Conservation (phyloP, 2,329 filamentous ascomycete genomes). For the Stachybotrys chlorohalonatus region DNA sequence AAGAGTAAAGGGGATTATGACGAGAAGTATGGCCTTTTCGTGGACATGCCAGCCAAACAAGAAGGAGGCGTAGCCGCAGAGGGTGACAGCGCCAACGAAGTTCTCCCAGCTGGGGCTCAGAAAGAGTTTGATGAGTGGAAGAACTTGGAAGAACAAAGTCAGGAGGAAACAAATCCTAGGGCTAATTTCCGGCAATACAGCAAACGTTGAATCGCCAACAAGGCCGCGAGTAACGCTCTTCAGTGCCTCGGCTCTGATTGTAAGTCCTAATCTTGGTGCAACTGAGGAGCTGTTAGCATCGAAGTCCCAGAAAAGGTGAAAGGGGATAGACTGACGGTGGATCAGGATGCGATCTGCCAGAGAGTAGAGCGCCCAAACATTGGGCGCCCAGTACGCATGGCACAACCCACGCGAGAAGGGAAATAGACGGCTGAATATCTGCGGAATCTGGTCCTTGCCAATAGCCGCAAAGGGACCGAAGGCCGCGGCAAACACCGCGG, state of each 20-base stretch:
- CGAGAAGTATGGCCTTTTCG: conserved; percentile 89
- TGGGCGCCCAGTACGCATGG: conserved; percentile 98
- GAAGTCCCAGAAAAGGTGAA: neutral
- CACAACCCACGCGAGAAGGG: conserved; percentile 90
- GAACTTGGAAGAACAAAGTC: conserved; percentile 72
- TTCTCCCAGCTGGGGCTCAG: conserved; percentile 72
- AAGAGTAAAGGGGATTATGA: conserved; percentile 91
- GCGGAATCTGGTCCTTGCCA: conserved; percentile 61
- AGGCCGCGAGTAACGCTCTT: conserved; percentile 87
- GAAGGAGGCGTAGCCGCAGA: conserved; percentile 94
- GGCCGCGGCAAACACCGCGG: conserved; percentile 63
- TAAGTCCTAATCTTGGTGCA: conserved; percentile 70
- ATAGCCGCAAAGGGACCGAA: conserved; percentile 82
- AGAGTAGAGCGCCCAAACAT: conserved; percentile 94
- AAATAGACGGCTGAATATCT: conserved; percentile 77
- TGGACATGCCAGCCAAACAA: conserved; percentile 98
- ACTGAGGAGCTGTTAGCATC: conserved; percentile 37
- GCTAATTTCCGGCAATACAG: conserved; percentile 79
- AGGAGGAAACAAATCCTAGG: conserved; percentile 72
- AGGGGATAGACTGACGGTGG: conserved; percentile 45
- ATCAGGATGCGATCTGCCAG: conserved; percentile 81
- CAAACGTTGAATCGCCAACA: conserved; percentile 89
- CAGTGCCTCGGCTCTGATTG: conserved; percentile 64
- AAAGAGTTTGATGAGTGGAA: conserved; percentile 78
- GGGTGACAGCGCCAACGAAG: conserved; percentile 80